Evolutionary conservation across 371 early-diverging fungal species (phyloP), one percentile per base, ranked within the genome.

Genomic region (Mortierella polycephala): DNA sequence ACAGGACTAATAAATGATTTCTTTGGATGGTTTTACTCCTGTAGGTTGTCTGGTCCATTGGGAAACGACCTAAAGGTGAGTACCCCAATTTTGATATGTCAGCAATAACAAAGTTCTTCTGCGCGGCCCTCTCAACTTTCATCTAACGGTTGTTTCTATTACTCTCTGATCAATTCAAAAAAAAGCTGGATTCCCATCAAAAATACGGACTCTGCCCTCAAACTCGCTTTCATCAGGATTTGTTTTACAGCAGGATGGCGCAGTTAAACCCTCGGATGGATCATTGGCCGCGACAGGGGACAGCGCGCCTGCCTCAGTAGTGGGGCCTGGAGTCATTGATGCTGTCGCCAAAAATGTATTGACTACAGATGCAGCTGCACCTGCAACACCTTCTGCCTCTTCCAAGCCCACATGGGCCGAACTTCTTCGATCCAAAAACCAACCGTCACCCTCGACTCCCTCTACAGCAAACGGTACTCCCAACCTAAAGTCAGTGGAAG

Each of bases 371-470:
- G 41, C 62, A 5, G 5, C 60, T n/a, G n/a, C 72, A 14, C 7
- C 72, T 9, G 30, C 73, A 18, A 67, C 65, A 23, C 76, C 81
- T 39, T 65, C 82, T 52, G 61, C 83, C 30, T 49, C 81, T 20
- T 75, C 83, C 11, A 86, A 86, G 57, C 82, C 82, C 23, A 87
- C 85, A 30, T 92, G 92, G 91, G 91, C 93, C 14, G 83, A 88
- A 13, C 74, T 92, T 49, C 59, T 83, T 59, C 86, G 81, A 75
- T 70, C 77, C 64, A 71, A 64, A 64, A 84, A 66, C 50, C 71
- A 50, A 60, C 59, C 66, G 42, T 57, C 79, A 23, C 7, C 69
- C 45, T 40, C 60, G 23, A 18, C 64, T 1, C 41, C 64, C 50
- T 74, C 55, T 47, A 12, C 42, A 14, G 40, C 60, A 18, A 69